A percentile compares a stretch with the other conserved stretches of the same genome.
These are phyloP conservation scores for Xylaria longipes DNA, from an alignment of 495 filamentous ascomycete genomes.

Conservation along the genomic window DNA sequence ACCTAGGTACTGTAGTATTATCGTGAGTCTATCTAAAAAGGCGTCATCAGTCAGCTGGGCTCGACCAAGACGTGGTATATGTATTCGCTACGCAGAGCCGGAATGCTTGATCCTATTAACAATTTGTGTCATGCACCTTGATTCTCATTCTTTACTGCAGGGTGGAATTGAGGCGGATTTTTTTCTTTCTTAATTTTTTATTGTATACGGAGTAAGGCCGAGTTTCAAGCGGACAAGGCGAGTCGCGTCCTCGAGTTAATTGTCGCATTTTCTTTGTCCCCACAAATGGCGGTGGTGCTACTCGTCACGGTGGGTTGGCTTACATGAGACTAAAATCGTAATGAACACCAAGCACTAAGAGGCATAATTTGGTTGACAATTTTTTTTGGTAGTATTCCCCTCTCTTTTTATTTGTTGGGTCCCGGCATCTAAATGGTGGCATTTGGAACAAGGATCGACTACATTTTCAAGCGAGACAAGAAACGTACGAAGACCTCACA, in stretches of 20 bases:
- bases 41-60: conserved; percentile 32
- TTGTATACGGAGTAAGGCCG: conserved; percentile 20
- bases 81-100: background rate
- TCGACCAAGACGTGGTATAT: conserved; percentile 6
- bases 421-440: background rate
- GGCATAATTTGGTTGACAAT: conserved; percentile 8
- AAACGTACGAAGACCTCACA: background rate
- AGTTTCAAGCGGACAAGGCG: conserved; percentile 34
- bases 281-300: conserved; percentile 26
- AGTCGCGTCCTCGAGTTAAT: conserved; percentile 32
- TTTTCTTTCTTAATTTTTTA: background rate
- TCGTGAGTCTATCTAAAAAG: conserved; percentile 33
- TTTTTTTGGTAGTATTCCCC: background rate
- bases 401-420: background rate
- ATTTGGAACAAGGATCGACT: background rate
- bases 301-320: conserved; percentile 26
- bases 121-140: background rate
- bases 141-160: background rate
- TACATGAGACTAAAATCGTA: conserved; percentile 31
- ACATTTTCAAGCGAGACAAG: background rate
- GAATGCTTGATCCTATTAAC: background rate
- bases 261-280: conserved; percentile 28
- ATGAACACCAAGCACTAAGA: conserved; percentile 3
- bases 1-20: conserved; percentile 28
- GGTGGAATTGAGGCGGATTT: background rate